Conservation (phyloP, 2,329 filamentous ascomycete genomes). For the Gliomastix tumulicola region DNA sequence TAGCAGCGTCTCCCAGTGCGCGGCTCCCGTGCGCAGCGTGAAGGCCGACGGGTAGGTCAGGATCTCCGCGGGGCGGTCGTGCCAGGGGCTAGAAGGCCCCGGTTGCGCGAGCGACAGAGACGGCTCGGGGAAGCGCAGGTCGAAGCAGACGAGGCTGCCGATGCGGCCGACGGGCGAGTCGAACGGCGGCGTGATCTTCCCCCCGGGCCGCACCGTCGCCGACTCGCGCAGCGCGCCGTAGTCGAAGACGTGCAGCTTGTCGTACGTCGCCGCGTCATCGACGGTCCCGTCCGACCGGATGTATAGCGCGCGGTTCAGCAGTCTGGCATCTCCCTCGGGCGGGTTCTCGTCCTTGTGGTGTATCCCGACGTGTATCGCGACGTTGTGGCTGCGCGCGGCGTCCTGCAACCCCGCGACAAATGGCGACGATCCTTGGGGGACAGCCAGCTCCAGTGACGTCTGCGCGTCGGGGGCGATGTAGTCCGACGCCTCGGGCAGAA, state of each 20-base stretch:
- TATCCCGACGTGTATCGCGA: constrained; percentile 81
- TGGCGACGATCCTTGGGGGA: constrained; percentile 54
- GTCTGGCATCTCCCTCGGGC: constrained; percentile 9
- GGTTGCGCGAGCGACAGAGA: constrained; percentile 55
- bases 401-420: constrained; percentile 72
- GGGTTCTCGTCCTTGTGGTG: constrained; percentile 47
- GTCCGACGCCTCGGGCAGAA: constrained; percentile 87
- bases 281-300: constrained; percentile 37
- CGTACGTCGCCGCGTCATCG: constrained; percentile 48
- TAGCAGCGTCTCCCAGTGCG: constrained; percentile 80
- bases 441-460: constrained; percentile 65
- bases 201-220: constrained; percentile 61
- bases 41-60: constrained; percentile 88
- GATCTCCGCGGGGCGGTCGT: constrained; percentile 52
- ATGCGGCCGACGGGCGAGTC: constrained; percentile 67
- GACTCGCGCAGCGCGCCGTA: constrained; percentile 43
- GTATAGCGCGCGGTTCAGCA: constrained; percentile 48
- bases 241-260: constrained; percentile 91
- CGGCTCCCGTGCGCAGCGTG: constrained; percentile 74
- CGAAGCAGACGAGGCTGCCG: constrained; percentile 83
- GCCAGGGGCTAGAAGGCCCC: constrained; percentile 18
- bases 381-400: constrained; percentile 53
- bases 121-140: constrained; percentile 77
- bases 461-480: constrained; percentile 69
- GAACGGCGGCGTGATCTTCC: constrained; percentile 60